Base-by-base conservation (phyloP, 768 basidiomycete genomes). In the Mycena maculata region DNA sequence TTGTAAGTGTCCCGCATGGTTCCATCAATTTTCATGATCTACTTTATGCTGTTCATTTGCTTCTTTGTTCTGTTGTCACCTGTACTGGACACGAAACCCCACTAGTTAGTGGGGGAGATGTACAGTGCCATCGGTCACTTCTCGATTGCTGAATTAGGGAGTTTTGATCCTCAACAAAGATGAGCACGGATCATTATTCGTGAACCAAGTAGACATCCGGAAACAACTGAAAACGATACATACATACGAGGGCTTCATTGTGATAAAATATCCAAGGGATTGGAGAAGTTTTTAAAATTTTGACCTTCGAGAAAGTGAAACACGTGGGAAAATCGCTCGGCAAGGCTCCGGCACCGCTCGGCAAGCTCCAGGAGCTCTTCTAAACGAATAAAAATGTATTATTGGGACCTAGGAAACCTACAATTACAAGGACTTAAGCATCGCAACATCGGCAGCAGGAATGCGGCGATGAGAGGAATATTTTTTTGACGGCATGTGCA, bases 401-500 rank as follows among this genome's bases (percentile, higher is more conserved):
- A 57, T 33, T 44, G 16, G 30, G 42, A 7, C 45, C 18, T 33
- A 33, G 18, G 18, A 59, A 59, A 45, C 18, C 2, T 48, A 59
- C 15, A 47, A 1, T 52, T 50, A 22, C 28, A 28, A 31, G 16
- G 60, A 42, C 52, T 61, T 59, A 38, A 59, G 45, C 45, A 48
- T 48, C 45, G 22, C 45, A 52, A 61, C 60, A 61, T 61, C 60
- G 18, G 49, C 60, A 23, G 42, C 60, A 42, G 65, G 65, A 55
- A 78, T 59, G 2, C 56, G 57, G 33, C 74, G 67, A 61, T 78
- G 78, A 20, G 76, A 72, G 22, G 66, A 70, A 54, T 75, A 78
- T 44, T 72, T 71, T n/a, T 54, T 69, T 72, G n/a, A 65, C 71
- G 0, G 75, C 77, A 60, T 61, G 76, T 6, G 73, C 71, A 7